Conservation (phyloP, 257 asterid species). For the Buddleja alternifolia region DNA sequence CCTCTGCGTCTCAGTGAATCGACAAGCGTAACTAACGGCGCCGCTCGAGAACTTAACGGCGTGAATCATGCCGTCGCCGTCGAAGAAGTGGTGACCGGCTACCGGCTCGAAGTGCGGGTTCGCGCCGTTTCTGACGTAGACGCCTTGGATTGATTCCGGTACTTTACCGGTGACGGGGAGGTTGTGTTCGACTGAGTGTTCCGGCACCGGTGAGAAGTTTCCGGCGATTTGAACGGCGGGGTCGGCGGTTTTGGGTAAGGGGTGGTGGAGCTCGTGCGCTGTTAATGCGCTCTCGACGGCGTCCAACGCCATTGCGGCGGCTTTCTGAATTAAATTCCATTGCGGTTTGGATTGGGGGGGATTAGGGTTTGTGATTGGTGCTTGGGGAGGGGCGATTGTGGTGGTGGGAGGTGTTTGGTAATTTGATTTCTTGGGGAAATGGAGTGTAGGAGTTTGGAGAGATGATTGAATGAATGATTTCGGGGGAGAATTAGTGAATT, state of each 20-base stretch:
- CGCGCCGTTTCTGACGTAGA: conserved; percentile 89
- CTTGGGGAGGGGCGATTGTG: background rate
- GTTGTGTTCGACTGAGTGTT: conserved; percentile 49
- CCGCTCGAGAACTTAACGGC: conserved; percentile 62
- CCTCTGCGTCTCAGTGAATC: conserved; percentile 79
- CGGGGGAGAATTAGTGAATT: conserved; percentile 17
- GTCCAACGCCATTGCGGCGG: conserved; percentile 77
- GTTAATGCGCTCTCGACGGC: conserved; percentile 66
- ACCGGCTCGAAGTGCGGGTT: conserved; percentile 77
- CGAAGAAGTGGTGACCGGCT: conserved; percentile 95
- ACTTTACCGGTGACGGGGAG: conserved; percentile 72
- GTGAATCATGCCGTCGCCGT: conserved; percentile 97
- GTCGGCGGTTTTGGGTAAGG: conserved; percentile 82
- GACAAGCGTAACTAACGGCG: conserved; percentile 66
- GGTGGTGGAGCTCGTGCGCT: conserved; percentile 55
- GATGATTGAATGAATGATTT: conserved; percentile 29
- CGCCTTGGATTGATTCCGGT: conserved; percentile 71
- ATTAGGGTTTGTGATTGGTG: background rate
- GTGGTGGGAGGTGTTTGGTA: conserved; percentile 35
- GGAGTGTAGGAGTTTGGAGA: conserved; percentile 55
- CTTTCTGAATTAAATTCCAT: conserved; percentile 68
- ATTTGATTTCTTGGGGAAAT: conserved; percentile 37
- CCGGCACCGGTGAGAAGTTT: conserved; percentile 91
- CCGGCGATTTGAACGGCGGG: conserved; percentile 83
- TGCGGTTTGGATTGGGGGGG: conserved; percentile 31